A percentile compares a stretch with the other conserved stretches of the same genome.
Conservation (phyloP, 257 asterid genomes). For the Solanum sejunctum region DNA sequence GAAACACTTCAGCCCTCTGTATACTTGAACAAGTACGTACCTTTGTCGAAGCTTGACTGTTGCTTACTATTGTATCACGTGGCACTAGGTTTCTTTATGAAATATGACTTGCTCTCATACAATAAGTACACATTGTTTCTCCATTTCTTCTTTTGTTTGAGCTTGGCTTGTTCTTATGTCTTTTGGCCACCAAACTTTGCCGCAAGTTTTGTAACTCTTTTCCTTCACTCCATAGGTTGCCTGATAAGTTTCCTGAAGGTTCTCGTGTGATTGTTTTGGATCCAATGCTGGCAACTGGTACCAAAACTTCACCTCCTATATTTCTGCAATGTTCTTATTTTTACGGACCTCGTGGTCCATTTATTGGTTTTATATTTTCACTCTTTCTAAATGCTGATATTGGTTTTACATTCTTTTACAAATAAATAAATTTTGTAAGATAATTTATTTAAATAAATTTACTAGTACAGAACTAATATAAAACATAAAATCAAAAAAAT, state of each 20-base stretch:
- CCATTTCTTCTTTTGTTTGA: neutral
- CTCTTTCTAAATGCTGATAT: neutral
- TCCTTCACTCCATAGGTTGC: conserved; percentile 44
- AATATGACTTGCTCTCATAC: neutral
- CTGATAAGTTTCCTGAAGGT: conserved; percentile 75
- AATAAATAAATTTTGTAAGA: too few species aligned
- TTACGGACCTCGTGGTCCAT: neutral
- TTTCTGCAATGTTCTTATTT: neutral
- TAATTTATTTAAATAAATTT: too few species aligned
- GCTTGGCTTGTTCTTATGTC: neutral
- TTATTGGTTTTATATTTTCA: neutral
- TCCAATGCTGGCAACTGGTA: conserved; percentile 99
- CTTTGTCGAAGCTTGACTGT: neutral
- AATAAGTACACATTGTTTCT: neutral
- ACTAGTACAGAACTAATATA: too few species aligned
- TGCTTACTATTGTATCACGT: neutral
- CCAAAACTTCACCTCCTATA: neutral
- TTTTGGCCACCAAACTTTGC: neutral
- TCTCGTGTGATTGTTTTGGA: conserved; percentile 75
- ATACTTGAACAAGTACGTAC: conserved; percentile 85
- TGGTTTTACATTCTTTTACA: too few species aligned
- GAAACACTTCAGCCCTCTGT: conserved; percentile 82
- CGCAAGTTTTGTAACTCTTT: neutral
- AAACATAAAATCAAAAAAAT: too few species aligned
- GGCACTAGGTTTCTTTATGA: neutral